phyloP scores from a whole-genome alignment of 805 yeast species.

The Saccharomycopsis fibuligera region DNA sequence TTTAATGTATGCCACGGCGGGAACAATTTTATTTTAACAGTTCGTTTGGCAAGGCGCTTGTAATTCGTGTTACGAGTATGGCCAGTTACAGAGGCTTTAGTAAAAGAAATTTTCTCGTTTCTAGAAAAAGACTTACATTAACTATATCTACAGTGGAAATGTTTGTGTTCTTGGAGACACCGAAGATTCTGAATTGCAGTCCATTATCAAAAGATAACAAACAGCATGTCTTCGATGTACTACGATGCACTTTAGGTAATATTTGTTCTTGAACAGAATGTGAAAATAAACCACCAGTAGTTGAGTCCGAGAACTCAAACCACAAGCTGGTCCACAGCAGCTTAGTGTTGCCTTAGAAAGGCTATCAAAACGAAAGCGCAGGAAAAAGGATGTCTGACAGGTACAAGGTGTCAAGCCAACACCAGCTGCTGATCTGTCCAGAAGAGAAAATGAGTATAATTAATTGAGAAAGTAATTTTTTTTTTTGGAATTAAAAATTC shows the following conservation, averaged over 20 bases:
- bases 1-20: too few relatives aligned
- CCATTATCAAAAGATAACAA: background rate
- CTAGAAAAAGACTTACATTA: background rate
- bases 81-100: too few relatives aligned
- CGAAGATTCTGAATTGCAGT: background rate
- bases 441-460: background rate
- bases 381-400: constrained; percentile 6
- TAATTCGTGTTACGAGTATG: too few relatives aligned
- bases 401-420: constrained; percentile 2
- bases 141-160: too few relatives aligned
- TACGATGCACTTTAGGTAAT: constrained; percentile 22
- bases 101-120: too few relatives aligned
- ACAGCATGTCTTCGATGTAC: constrained; percentile 8
- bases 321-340: background rate
- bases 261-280: constrained; percentile 9
- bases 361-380: constrained; percentile 13
- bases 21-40: background rate
- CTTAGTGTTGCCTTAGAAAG: constrained; percentile 8
- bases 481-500: too few relatives aligned
- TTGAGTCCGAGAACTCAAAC: background rate
- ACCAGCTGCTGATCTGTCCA: background rate
- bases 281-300: background rate
- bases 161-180: constrained; percentile 20
- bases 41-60: too few relatives aligned
- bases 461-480: too few relatives aligned